Conservation (phyloP, 371 early-diverging fungal genomes). For the Gilbertella persicaria region DNA sequence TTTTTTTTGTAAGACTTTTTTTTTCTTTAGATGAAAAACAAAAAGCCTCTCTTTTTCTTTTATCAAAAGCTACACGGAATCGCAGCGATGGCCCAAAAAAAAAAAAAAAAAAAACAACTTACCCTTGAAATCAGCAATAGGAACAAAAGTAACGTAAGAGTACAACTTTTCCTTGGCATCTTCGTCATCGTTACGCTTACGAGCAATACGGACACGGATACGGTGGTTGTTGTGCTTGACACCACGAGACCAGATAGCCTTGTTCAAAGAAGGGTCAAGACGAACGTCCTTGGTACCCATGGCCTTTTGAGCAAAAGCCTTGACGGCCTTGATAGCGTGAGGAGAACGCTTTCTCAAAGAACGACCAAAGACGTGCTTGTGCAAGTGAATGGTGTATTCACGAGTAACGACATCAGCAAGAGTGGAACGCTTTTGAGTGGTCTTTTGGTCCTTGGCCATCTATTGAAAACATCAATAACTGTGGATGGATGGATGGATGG, state of each 20-base stretch:
- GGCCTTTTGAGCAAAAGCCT: conserved; percentile 78
- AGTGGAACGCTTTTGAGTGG: conserved; percentile 55
- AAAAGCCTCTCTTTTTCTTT: conserved; percentile 88
- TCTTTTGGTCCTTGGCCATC: conserved; percentile 14
- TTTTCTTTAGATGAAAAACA: conserved; percentile 48
- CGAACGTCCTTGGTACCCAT: conserved; percentile 90
- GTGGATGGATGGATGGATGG: not conserved
- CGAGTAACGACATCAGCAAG: conserved; percentile 77
- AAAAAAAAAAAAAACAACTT: conserved; percentile 8
- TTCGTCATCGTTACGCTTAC: conserved; percentile 93
- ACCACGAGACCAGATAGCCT: conserved; percentile 85
- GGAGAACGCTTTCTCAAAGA: conserved; percentile 96
- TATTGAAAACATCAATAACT: conserved; percentile 46
- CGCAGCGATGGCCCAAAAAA: not conserved
- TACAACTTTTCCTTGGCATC: conserved; percentile 91
- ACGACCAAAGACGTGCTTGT: conserved; percentile 82
- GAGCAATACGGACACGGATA: conserved; percentile 87
- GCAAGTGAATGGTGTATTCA: conserved; percentile 93
- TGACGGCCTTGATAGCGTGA: conserved; percentile 88
- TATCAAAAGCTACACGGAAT: not conserved
- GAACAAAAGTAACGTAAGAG: conserved; percentile 84
- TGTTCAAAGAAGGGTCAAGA: conserved; percentile 75
- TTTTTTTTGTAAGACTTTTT: not conserved
- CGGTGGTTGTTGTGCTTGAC: conserved; percentile 89
- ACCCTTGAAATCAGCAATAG: conserved; percentile 84